Evolutionary conservation across 768 basidiomycete genomes (phyloP).

Genomic region (Rhodosporidiobolus sp.): DNA sequence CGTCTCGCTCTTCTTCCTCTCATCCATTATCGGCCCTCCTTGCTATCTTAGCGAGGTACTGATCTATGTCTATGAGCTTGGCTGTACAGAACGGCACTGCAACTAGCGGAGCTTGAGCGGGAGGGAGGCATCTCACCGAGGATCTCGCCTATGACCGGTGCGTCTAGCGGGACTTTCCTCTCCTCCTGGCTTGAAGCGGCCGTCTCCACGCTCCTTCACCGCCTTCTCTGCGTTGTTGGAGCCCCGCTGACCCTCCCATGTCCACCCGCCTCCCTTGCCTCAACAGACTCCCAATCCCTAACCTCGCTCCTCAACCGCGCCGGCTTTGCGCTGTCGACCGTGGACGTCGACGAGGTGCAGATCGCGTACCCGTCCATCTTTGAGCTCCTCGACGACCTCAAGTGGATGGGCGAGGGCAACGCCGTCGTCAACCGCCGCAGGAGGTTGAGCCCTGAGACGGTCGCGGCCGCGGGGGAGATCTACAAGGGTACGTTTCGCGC

Average conservation of each 20-base stretch:
- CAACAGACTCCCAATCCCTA: conserved; percentile 82
- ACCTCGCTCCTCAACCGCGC: conserved; percentile 88
- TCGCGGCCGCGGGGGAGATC: conserved; percentile 85
- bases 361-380: conserved; percentile 91
- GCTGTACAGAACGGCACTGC: conserved; percentile 70
- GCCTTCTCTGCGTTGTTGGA: neutral
- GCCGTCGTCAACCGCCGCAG: conserved; percentile 80
- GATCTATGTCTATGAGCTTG: neutral
- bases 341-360: conserved; percentile 89
- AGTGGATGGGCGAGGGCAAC: conserved; percentile 94
- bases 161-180: conserved; percentile 25
- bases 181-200: neutral
- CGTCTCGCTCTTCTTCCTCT: conserved; percentile 1
- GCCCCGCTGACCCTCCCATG: neutral
- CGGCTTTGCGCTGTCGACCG: conserved; percentile 87
- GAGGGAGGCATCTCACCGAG: conserved; percentile 96
- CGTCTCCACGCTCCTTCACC: neutral
- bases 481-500: conserved; percentile 66
- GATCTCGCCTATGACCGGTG: conserved; percentile 95
- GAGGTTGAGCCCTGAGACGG: conserved; percentile 73
- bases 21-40: neutral
- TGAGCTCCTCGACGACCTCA: conserved; percentile 90
- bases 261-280: neutral
- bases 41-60: neutral
- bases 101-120: conserved; percentile 87